Base-by-base conservation (phyloP, 2,329 filamentous ascomycete species). In the Venturia aucupariae region DNA sequence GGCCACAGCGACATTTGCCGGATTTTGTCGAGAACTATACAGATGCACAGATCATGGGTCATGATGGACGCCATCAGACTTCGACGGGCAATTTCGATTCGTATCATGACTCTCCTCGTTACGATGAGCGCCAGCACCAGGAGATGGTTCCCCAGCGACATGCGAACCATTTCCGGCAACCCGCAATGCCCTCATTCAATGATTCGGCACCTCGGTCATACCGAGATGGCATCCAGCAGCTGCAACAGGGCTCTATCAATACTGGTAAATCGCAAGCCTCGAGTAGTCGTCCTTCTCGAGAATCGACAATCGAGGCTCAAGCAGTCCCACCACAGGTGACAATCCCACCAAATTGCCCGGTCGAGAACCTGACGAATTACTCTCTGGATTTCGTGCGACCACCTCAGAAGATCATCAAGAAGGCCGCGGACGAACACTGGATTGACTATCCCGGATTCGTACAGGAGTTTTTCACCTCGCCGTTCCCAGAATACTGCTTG, bases 401-500 rank as follows among this genome's bases (percentile, higher is more conserved):
- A 5, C 22, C 51, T 1, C 51, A 35, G 2, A 57, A 57, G 27
- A 19, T 57, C 4, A 17, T 35, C 27, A 57, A 57, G 51, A 57
- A 57, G 15, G 51, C 17, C 10, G 8, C 5, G 22, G 46, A 51
- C 30, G 51, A 57, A 11, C 27, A 35, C 30, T 57, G 51, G 51
- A 17, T 19, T n/a, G 30, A 57, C 11, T 57, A 57, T 35, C 51
- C 27, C 7, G 30, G 51, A 1, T 15, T 3, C 32, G 51, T 57
- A 17, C 51, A 7, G 8, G 51, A 57, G 22, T 57, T 57, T 11
- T 57, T 57, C 51, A 57, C 30, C 51, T 57, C 51, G 27, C 51
- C 51, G 24, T 57, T 57, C 51, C 51, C 51, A 57, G 51, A 57
- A 22, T 57, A 57, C 30, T 57, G 51, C 27, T n/a, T 35, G 15